Conservation (phyloP, 805 yeast genomes). For the Myxozyma geophila region DNA sequence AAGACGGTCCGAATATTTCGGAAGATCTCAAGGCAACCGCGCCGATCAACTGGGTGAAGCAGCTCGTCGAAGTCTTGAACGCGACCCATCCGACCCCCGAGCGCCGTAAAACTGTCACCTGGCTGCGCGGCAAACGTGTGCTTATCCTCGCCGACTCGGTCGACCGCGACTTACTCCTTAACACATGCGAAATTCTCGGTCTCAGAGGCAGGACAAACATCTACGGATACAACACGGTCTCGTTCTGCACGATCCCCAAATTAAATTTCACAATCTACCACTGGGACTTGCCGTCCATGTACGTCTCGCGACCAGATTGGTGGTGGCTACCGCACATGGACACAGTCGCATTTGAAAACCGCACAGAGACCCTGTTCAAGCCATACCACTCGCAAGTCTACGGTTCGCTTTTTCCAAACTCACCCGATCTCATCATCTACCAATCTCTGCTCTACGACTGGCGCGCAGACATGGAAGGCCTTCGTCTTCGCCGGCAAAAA, state of each 20-base stretch:
- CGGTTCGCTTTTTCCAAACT: constrained; percentile 11
- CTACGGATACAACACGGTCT: constrained; percentile 22
- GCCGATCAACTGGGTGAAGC: constrained; percentile 6
- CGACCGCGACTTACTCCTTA: constrained; percentile 16
- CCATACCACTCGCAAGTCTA: constrained; percentile 5
- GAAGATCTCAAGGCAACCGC: not conserved
- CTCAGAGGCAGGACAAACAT: not conserved
- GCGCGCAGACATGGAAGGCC: constrained; percentile 13
- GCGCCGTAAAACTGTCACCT: not conserved
- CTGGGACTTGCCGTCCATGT: constrained; percentile 34
- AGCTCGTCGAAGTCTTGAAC: not conserved
- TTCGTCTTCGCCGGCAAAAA: not conserved
- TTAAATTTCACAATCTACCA: constrained; percentile 32
- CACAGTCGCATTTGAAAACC: constrained; percentile 30
- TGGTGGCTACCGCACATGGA: constrained; percentile 31
- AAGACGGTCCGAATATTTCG: not conserved
- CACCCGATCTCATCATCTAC: constrained; percentile 23
- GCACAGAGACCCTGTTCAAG: constrained; percentile 19
- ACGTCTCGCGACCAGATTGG: constrained; percentile 30
- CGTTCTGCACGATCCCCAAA: constrained; percentile 17
- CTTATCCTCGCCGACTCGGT: constrained; percentile 25
- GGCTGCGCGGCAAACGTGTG: constrained; percentile 23
- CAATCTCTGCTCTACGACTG: constrained; percentile 24
- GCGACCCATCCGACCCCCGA: not conserved
- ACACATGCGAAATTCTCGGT: constrained; percentile 18